phyloP scores from a whole-genome alignment of 1,139 yeast species.

The Blastobotrys elegans region DNA sequence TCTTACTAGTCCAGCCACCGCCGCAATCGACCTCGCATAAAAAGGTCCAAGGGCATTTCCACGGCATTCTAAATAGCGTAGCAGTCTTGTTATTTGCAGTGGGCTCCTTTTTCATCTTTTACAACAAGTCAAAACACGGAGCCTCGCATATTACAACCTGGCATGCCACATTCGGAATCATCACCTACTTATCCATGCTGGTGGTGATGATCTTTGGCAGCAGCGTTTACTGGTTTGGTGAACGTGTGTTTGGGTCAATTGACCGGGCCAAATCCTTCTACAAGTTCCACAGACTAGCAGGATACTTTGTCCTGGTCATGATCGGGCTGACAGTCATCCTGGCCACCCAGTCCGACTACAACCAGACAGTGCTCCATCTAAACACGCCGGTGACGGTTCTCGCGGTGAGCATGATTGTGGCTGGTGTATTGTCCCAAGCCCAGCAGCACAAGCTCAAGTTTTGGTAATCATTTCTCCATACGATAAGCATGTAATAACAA shows the following conservation, averaged over 20 bases:
- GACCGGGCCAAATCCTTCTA: constrained; percentile 27
- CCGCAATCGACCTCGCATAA: constrained; percentile 25
- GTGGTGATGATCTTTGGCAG: constrained; percentile 24
- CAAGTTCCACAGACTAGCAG: constrained; percentile 31
- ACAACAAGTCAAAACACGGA: constrained; percentile 26
- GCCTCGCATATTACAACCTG: constrained; percentile 29
- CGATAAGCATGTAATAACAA: no score
- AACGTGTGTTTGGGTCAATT: constrained; percentile 27
- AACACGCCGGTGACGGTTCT: constrained; percentile 17
- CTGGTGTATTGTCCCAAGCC: constrained; percentile 17
- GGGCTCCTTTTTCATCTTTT: constrained; percentile 25
- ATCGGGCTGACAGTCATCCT: constrained; percentile 23
- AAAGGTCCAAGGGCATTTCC: constrained; percentile 26
- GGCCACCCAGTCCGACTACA: constrained; percentile 29
- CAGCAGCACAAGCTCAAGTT: constrained; percentile 17
- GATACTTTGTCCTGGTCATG: constrained; percentile 25
- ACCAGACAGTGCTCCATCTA: constrained; percentile 24
- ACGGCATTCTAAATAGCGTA: constrained; percentile 27
- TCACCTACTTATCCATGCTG: constrained; percentile 22
- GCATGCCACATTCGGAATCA: constrained; percentile 30
- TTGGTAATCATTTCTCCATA: constrained; percentile 1
- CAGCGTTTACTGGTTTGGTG: constrained; percentile 28
- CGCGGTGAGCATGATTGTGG: constrained; percentile 20
- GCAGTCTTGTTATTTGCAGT: constrained; percentile 19
- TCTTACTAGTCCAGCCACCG: constrained; percentile 26